Evolutionary conservation across 2,329 filamentous ascomycete genomes (phyloP).

Genomic region (Verticillium nubilum): DNA sequence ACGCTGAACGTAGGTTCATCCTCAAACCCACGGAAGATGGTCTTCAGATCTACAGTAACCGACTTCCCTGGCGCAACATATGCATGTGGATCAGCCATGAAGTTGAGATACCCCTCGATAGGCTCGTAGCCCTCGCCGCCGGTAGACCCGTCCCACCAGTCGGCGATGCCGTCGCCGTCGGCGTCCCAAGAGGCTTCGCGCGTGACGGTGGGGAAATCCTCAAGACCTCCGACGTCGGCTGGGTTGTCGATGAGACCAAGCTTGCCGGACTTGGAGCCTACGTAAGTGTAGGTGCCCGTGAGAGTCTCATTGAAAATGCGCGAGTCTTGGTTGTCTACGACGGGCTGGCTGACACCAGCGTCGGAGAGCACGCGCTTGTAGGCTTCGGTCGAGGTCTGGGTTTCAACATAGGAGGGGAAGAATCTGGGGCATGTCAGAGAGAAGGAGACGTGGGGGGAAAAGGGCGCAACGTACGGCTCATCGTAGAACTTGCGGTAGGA

Average conservation of each 20-base stretch:
- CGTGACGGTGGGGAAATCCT: conserved; percentile 21
- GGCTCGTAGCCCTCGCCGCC: conserved; percentile 20
- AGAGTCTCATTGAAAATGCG: conserved; percentile 25
- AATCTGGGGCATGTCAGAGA: conserved; percentile 11
- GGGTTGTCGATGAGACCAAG: conserved; percentile 26
- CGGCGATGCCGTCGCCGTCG: conserved; percentile 24
- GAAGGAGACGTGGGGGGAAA: not conserved
- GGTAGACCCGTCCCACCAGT: conserved; percentile 13
- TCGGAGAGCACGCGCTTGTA: conserved; percentile 28
- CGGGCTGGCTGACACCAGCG: conserved; percentile 22
- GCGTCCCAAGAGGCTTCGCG: conserved; percentile 23
- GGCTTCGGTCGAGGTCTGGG: conserved; percentile 23
- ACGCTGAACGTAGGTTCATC: conserved; percentile 10
- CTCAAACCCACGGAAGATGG: conserved; percentile 16
- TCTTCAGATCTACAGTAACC: conserved; percentile 17
- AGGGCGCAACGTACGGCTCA: not conserved
- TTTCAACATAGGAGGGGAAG: conserved; percentile 22
- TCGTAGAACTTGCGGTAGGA: conserved; percentile 22
- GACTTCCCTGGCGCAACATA: conserved; percentile 19
- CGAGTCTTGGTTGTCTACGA: conserved; percentile 23
- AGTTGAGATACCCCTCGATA: conserved; percentile 3
- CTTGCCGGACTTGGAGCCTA: conserved; percentile 20
- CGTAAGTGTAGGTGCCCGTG: conserved; percentile 21
- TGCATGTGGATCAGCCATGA: conserved; percentile 15
- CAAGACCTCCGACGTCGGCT: conserved; percentile 24